Base-by-base conservation (phyloP, 2,329 filamentous ascomycete genomes). In the Diaporthe longicolla region DNA sequence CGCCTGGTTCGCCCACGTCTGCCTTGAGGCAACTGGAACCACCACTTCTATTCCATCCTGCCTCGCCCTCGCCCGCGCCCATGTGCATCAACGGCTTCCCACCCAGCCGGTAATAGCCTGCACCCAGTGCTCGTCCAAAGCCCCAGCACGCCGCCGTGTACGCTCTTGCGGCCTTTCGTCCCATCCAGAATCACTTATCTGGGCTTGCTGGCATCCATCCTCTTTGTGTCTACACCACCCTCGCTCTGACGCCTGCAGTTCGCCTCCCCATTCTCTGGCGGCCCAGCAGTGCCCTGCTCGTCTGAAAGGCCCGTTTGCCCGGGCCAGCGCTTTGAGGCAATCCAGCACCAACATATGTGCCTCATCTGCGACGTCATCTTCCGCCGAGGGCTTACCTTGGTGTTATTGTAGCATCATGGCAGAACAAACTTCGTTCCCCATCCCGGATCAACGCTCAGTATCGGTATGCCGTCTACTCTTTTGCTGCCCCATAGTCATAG, bases 381-480 rank as follows among this genome's bases (percentile, higher is more conserved):
- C 11, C 17, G 35, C 58, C 24, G 17, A 45, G 70, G 21, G 35
- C 45, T 55, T 35, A 32, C 24, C 7, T 43, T 71, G 45, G 45
- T 71, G 48, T 45, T 35, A 48, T 26, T 29, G 40, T 43, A 75
- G 69, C 72, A 72, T 59, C 68, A 75, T 72, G 72, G 45, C 54
- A n/a, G 37, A 61, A 48, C 40, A 19, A n/a, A 29, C 61, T 6
- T 32, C 55, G 7, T 75, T 70, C 29, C 63, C 54, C 32, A 54
- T 29, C 48, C 55, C 69, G 37, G 58, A 69, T n/a, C 69, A 3
- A 19, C 57, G 70, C 45, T 45, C 57, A 63, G 37, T 29, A 37
- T 74, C 55, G 72, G 74, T 75, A 75, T 75, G 74, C 69, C 24
- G 37, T 9, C 74, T 75, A 37, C 48, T 72, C 70, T 73, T 70